Conservation (phyloP, 2,329 filamentous ascomycete genomes). For the Fusarium sp. region DNA sequence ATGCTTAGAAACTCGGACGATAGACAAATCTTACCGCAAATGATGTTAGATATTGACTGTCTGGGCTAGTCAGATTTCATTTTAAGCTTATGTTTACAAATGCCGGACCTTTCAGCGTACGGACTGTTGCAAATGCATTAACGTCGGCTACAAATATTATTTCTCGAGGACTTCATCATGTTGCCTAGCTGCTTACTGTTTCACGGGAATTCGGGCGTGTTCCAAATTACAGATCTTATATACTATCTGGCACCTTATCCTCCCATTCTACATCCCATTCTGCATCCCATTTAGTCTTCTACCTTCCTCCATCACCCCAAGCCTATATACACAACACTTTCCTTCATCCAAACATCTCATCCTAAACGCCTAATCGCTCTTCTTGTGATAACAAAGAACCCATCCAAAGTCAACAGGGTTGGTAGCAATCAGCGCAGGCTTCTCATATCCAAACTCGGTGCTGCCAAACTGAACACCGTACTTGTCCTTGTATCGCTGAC, state of each 20-base stretch:
- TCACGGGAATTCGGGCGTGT: accelerated
- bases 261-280: background rate
- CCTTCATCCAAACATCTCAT: background rate
- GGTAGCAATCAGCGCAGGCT: conserved; percentile 28
- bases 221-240: background rate
- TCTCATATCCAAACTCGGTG: conserved; percentile 15
- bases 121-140: too few species aligned
- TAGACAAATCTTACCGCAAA: background rate
- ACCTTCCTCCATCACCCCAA: too few species aligned
- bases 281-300: too few species aligned
- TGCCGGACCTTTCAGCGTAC: background rate
- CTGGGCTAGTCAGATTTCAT: accelerated
- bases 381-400: conserved; percentile 27
- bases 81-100: background rate
- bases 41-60: accelerated
- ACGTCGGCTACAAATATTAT: too few species aligned
- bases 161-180: background rate
- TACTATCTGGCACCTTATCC: background rate
- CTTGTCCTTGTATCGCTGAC: conserved; percentile 28
- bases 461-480: conserved; percentile 33
- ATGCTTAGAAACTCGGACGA: background rate
- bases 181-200: background rate
- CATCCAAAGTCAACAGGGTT: conserved; percentile 33
- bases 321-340: background rate
- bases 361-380: background rate